A percentile compares a stretch with the other conserved stretches of the same genome.
phyloP scores from a whole-genome alignment of 2,329 filamentous ascomycete genomes.

The Hypoxylon sp. region DNA sequence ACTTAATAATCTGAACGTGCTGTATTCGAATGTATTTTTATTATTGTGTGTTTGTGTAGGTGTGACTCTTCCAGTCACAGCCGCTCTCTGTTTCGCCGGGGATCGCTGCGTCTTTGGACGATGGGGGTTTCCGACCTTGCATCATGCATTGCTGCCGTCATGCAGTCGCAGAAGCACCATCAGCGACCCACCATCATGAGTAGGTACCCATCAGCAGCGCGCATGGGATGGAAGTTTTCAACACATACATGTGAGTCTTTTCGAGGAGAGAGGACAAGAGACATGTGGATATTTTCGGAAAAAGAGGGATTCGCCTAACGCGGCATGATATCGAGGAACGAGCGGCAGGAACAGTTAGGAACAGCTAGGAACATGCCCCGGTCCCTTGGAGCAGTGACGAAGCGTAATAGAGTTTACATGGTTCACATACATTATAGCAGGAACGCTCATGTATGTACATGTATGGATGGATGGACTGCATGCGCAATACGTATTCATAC shows the following conservation, averaged over 20 bases:
- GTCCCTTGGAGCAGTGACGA: slow-evolving; percentile 1
- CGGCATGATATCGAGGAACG: slow-evolving; percentile 31
- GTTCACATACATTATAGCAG: not conserved
- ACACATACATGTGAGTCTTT: not conserved
- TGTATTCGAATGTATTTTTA: slow-evolving; percentile 4
- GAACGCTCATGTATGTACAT: not conserved
- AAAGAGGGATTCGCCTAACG: slow-evolving; percentile 36
- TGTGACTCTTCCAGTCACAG: slow-evolving; percentile 15
- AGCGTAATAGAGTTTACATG: not conserved
- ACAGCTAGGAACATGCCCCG: not conserved
- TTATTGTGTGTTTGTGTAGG: slow-evolving; percentile 20
- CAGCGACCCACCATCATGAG: slow-evolving; percentile 7
- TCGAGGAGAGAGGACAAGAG: not conserved
- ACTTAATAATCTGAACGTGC: slow-evolving; percentile 1
- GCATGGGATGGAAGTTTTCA: slow-evolving; percentile 13
- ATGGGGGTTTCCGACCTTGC: slow-evolving; percentile 44
- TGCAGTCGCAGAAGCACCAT: slow-evolving; percentile 32
- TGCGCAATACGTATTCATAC: no score
- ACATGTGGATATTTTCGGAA: slow-evolving; percentile 14
- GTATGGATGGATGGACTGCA: no score
- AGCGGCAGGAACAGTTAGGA: slow-evolving; percentile 39
- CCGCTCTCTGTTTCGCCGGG: slow-evolving; percentile 20
- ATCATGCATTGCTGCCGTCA: slow-evolving; percentile 45
- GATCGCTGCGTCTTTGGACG: slow-evolving; percentile 29
- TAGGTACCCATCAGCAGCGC: slow-evolving; percentile 7